Evolutionary conservation across 805 yeast species (phyloP), one percentile per base, ranked within the genome.

Genomic region (Komagataella kurtzmanii): DNA sequence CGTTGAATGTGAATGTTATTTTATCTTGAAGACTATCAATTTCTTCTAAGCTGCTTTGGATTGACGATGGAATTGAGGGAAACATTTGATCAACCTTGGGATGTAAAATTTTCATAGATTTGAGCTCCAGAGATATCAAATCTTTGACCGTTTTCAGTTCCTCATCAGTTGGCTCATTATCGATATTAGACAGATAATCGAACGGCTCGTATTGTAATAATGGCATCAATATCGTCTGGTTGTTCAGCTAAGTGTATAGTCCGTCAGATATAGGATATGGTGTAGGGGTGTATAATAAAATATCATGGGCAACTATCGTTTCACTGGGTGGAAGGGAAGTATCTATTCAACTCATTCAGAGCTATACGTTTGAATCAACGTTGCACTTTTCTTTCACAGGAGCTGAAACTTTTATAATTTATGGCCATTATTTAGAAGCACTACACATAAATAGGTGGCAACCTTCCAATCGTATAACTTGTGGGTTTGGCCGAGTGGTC

Each of bases 401-500:
- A 21, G 23, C 6, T 21, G 6, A 21, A 3, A 5, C 4, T 6
- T 21, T 1, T 21, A 3, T 21, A 21, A 3, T 21, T 21, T 6
- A 21, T 21, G 1, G 6, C 23, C 4, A 30, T 5, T 30, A 10
- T 8, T 30, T 10, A 10, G 10, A 5, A 4, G 8, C 14, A 30
- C 40, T 8, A 10, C 1, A 2, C 14, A 30, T 30, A 8, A 1
- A 4, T 8, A 30, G 6, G 40, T 8, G 10, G 14, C 40, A 1
- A 7, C 5, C 6, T 30, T 3, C n/a, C 10, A 30, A 30, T 10
- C n/a, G 6, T 30, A 30, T 30, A 30, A 30, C 14, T 14, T 30
- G 69, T 59, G 67, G 62, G 69, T 60, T 61, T 65, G 69, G 69
- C 69, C 69, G 69, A 65, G 69, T 63, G 69, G 69, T 65, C 40